phyloP scores from a whole-genome alignment of 805 yeast species.

The Cyberlindnera euphorbiiphila region DNA sequence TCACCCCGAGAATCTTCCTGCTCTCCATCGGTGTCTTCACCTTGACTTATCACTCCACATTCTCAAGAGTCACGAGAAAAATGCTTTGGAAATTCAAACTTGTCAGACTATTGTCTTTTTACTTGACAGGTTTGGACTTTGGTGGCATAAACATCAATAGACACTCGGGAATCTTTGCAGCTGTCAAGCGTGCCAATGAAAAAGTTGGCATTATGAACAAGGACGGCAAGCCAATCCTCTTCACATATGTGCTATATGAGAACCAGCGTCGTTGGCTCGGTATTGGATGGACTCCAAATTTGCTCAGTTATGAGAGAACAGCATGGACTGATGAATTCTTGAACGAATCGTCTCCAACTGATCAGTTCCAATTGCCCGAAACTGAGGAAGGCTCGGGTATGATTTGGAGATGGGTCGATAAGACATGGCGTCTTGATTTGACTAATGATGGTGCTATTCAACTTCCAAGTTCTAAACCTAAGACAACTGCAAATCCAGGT shows the following conservation, averaged over 20 bases:
- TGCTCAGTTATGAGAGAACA: constrained; percentile 87
- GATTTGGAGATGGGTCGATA: constrained; percentile 94
- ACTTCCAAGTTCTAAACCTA: constrained; percentile 55
- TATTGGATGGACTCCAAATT: constrained; percentile 94
- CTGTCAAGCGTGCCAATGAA: constrained; percentile 38
- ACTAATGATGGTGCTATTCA: constrained; percentile 85
- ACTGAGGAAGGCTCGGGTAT: constrained; percentile 63
- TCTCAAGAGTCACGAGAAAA: constrained; percentile 78
- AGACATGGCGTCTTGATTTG: constrained; percentile 85
- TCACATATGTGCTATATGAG: constrained; percentile 89
- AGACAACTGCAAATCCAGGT: constrained; percentile 59
- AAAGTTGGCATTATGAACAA: constrained; percentile 29
- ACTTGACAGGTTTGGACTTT: constrained; percentile 84
- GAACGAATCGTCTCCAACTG: constrained; percentile 78
- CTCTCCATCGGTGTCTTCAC: constrained; percentile 54
- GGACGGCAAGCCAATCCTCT: constrained; percentile 57
- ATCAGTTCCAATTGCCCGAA: constrained; percentile 76
- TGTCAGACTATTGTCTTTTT: constrained; percentile 69
- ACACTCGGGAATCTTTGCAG: constrained; percentile 40
- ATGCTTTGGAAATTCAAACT: constrained; percentile 79
- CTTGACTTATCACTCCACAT: constrained; percentile 82
- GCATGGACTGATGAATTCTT: constrained; percentile 97
- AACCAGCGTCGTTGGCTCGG: constrained; percentile 97
- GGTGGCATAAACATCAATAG: constrained; percentile 39
- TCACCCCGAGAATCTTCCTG: constrained; percentile 67